Evolutionary conservation across 73 alveolate species (phyloP).

Genomic region (Blepharisma stoltei): DNA sequence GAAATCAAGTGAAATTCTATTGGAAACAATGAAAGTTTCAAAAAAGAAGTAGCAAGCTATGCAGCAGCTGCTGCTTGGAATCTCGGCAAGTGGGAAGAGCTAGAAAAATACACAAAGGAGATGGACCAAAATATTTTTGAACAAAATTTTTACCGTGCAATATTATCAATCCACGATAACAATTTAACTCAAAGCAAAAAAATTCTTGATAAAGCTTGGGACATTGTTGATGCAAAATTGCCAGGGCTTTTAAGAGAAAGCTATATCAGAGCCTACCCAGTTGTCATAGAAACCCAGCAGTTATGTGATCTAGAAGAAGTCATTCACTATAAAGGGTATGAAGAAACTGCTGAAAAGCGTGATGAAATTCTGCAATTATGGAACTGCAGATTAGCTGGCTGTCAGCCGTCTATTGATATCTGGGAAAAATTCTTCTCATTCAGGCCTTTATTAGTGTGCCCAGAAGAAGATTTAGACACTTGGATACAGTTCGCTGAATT

Average conservation of each 20-base stretch:
- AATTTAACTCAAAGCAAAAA: constrained; percentile 76
- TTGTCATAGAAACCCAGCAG: constrained; percentile 76
- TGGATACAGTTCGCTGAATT: constrained; percentile 32
- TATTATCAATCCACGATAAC: constrained; percentile 78
- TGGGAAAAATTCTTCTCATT: constrained; percentile 76
- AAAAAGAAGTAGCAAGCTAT: constrained; percentile 60
- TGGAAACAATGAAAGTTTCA: constrained; percentile 37
- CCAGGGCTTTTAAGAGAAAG: constrained; percentile 82
- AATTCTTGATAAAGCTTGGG: constrained; percentile 85
- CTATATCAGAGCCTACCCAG: constrained; percentile 84
- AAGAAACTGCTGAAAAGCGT: constrained; percentile 52
- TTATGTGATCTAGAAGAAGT: constrained; percentile 89
- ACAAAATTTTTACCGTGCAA: constrained; percentile 90
- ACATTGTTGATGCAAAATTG: constrained; percentile 79
- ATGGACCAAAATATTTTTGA: constrained; percentile 76
- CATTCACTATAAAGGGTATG: constrained; percentile 57
- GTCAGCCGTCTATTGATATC: constrained; percentile 66
- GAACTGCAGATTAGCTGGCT: constrained; percentile 63
- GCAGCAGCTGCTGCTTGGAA: constrained; percentile 92
- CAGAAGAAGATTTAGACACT: constrained; percentile 67
- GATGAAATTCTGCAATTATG: constrained; percentile 70
- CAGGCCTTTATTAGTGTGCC: constrained; percentile 69
- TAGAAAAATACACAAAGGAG: constrained; percentile 77
- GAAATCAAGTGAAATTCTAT: constrained; percentile 31
- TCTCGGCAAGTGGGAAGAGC: constrained; percentile 93